Conservation (phyloP, 2,329 filamentous ascomycete genomes). For the Pseudomassariella vexata region DNA sequence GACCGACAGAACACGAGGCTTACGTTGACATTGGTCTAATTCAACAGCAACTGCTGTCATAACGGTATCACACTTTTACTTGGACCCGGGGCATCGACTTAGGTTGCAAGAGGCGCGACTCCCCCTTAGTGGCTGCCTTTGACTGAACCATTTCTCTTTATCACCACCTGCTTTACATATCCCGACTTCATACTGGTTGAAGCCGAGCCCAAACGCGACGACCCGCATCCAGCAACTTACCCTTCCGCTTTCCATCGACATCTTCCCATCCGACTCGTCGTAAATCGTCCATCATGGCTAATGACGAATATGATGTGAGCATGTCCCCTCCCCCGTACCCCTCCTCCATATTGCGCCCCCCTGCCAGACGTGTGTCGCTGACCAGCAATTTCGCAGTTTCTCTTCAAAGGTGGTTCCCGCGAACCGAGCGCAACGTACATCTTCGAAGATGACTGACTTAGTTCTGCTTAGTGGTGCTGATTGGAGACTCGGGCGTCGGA, state of each 20-base stretch:
- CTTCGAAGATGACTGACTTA: slow-evolving; percentile 24
- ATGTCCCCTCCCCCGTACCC: slow-evolving; percentile 14
- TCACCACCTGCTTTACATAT: no score
- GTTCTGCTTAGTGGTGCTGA: slow-evolving; percentile 73
- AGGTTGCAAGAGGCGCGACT: not conserved
- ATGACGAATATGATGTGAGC: slow-evolving; percentile 99
- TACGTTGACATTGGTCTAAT: no score
- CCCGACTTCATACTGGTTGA: slow-evolving; percentile 5
- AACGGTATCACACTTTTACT: no score
- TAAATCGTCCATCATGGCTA: slow-evolving; percentile 68
- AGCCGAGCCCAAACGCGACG: slow-evolving; percentile 3
- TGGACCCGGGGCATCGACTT: no score
- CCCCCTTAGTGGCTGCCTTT: slow-evolving; percentile 1
- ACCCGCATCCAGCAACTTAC: slow-evolving; percentile 6
- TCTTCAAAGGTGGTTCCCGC: slow-evolving; percentile 81
- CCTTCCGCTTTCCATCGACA: slow-evolving; percentile 10
- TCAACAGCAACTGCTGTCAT: no score
- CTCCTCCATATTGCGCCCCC: slow-evolving; percentile 18
- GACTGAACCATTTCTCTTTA: slow-evolving; percentile 5
- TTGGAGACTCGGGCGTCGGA: slow-evolving; percentile 98
- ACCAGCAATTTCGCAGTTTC: slow-evolving; percentile 62
- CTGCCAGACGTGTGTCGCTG: slow-evolving; percentile 15
- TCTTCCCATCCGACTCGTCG: slow-evolving; percentile 8
- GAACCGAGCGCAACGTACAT: slow-evolving; percentile 18
- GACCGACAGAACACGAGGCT: no score